Percentiles rank a stretch among this genome's conserved stretches.
These are phyloP conservation scores for Herpotrichia juniperi DNA, from an alignment of 2,329 filamentous ascomycete genomes.

Conservation along the genomic window DNA sequence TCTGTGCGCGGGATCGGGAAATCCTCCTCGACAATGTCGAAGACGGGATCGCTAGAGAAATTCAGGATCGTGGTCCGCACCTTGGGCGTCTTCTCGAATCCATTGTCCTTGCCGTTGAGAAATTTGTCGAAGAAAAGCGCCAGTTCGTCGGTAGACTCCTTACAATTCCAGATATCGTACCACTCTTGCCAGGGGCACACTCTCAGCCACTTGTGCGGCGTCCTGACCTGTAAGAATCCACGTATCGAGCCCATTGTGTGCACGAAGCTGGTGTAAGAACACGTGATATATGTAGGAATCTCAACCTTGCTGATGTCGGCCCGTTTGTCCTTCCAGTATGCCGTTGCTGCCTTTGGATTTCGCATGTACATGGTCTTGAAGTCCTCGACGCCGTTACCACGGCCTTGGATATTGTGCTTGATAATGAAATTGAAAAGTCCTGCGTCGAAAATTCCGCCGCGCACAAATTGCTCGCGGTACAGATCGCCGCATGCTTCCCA, in stretches of 20 bases:
- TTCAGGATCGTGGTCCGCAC: constrained; percentile 51
- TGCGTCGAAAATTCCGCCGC: constrained; percentile 48
- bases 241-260: constrained; percentile 27
- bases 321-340: constrained; percentile 30
- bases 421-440: constrained; percentile 50
- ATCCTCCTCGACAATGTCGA: constrained; percentile 20
- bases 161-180: constrained; percentile 25
- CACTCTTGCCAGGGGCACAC: constrained; percentile 27
- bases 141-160: constrained; percentile 17
- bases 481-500: constrained; percentile 57
- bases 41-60: constrained; percentile 23
- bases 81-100: constrained; percentile 54
- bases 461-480: constrained; percentile 54
- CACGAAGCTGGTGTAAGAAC: constrained; percentile 19
- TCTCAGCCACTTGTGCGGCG: constrained; percentile 28
- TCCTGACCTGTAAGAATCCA: constrained; percentile 20
- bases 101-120: constrained; percentile 52
- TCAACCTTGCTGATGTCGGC: constrained; percentile 25
- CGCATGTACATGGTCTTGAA: constrained; percentile 50
- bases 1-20: constrained; percentile 24
- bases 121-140: constrained; percentile 54
- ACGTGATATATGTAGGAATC: constrained; percentile 24
- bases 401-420: constrained; percentile 20
- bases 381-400: constrained; percentile 47
- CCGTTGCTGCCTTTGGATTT: constrained; percentile 33